Evolutionary conservation across 768 basidiomycete genomes (phyloP).

Genomic region (Plicaturopsis crispa): DNA sequence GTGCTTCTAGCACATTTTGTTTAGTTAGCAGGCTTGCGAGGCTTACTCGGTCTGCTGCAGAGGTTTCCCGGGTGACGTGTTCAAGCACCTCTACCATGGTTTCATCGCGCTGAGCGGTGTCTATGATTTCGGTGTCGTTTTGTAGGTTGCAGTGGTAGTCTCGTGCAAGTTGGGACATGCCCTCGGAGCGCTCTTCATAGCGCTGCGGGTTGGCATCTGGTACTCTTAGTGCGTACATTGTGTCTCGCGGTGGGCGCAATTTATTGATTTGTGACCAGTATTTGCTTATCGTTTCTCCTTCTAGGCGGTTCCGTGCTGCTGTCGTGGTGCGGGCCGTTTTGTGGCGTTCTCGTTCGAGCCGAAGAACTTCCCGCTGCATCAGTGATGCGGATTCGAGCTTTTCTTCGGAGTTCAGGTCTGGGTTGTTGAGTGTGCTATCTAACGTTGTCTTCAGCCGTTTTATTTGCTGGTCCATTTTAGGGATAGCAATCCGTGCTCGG

Average conservation of each 20-base stretch:
- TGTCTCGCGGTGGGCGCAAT: slow-evolving; percentile 8
- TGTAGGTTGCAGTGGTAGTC: slow-evolving; percentile 23
- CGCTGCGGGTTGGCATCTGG: neutral
- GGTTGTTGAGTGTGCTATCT: slow-evolving; percentile 1
- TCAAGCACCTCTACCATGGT: slow-evolving; percentile 1
- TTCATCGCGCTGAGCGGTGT: neutral
- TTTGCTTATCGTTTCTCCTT: slow-evolving; percentile 12
- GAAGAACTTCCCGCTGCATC: slow-evolving; percentile 3
- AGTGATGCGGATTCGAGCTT: neutral
- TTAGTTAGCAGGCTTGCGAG: neutral
- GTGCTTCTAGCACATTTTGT: neutral
- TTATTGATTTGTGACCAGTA: slow-evolving; percentile 13
- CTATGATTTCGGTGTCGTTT: neutral
- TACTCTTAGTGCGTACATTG: slow-evolving; percentile 9
- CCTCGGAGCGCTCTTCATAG: slow-evolving; percentile 13
- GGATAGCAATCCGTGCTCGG: slow-evolving; percentile 6
- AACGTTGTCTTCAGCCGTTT: slow-evolving; percentile 2
- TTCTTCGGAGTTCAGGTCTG: neutral
- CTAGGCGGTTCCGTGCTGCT: slow-evolving; percentile 5
- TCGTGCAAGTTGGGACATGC: slow-evolving; percentile 25
- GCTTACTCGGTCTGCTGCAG: neutral
- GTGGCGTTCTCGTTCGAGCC: neutral
- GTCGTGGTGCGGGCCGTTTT: slow-evolving; percentile 1
- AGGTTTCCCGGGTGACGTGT: neutral
- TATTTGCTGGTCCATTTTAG: slow-evolving; percentile 2